These are phyloP conservation scores for Alternaria gansuensis DNA, from an alignment of 2,329 filamentous ascomycete genomes.

Conservation along the genomic window DNA sequence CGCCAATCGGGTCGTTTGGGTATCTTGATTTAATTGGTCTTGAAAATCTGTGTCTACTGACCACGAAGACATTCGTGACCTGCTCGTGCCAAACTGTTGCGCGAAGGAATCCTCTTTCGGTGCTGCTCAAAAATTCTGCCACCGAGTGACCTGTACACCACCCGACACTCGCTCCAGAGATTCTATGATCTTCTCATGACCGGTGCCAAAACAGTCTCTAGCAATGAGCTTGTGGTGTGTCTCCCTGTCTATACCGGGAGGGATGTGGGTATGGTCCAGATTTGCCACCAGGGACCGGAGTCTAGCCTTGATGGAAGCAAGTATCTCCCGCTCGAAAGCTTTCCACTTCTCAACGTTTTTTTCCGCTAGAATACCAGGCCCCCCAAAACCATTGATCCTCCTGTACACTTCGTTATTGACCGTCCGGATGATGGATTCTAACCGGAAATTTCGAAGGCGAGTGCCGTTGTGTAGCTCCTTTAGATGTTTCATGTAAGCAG, in stretches of 20 bases:
- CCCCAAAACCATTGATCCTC: not conserved
- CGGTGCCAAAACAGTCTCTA: not conserved
- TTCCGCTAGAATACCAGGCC: not conserved
- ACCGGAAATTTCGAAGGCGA: not conserved
- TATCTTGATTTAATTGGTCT: not conserved
- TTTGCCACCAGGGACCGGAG: not conserved
- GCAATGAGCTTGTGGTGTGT: not conserved
- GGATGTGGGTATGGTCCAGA: not conserved
- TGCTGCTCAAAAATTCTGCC: not conserved
- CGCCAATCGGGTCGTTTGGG: not conserved
- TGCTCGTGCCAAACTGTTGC: not conserved
- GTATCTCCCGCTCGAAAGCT: not conserved
- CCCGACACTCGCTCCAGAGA: not conserved
- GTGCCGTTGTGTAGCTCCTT: not conserved
- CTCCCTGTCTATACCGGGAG: not conserved
- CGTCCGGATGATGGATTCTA: conserved; percentile 1
- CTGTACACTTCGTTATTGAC: not conserved
- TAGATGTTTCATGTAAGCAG: not conserved
- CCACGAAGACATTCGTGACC: not conserved
- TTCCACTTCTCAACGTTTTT: not conserved
- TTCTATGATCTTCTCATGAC: not conserved
- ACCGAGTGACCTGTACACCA: not conserved
- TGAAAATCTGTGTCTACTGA: not conserved
- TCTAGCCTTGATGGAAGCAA: not conserved
- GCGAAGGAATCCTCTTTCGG: not conserved